Conservation (phyloP, 148 eudicot species). For the Amaranthus cruentus region DNA sequence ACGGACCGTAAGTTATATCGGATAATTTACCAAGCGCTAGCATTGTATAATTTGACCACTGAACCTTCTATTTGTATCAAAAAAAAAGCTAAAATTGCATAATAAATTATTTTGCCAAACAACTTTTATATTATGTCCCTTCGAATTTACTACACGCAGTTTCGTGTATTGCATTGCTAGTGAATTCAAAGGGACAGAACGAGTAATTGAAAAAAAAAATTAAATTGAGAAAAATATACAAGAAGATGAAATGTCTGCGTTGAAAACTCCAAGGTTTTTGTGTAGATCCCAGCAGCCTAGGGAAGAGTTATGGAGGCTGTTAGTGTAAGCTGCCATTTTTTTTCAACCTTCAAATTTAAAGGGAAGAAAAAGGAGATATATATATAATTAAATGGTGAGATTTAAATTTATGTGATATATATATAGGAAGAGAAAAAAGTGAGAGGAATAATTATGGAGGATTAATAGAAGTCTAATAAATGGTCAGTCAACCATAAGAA, state of each 20-base stretch:
- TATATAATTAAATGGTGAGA: neutral
- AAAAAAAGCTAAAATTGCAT: no score
- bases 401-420: neutral
- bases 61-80: no score
- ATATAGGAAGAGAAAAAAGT: conserved; percentile 6
- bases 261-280: conserved; percentile 28
- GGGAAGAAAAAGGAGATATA: neutral
- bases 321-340: conserved; percentile 10
- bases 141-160: no score
- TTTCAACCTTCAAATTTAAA: neutral
- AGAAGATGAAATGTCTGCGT: conserved; percentile 21
- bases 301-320: conserved; percentile 27
- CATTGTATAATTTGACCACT: no score
- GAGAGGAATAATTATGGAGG: conserved; percentile 7
- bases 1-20: no score
- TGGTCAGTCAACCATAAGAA: conserved; percentile 27
- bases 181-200: neutral
- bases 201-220: neutral
- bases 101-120: no score
- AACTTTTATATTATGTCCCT: no score
- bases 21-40: no score
- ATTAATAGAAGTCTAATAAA: conserved; percentile 13
- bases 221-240: neutral
- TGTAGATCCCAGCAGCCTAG: conserved; percentile 34
- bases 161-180: no score